Conservation (phyloP, 2,329 filamentous ascomycete species). For the Diaporthe caulivora region DNA sequence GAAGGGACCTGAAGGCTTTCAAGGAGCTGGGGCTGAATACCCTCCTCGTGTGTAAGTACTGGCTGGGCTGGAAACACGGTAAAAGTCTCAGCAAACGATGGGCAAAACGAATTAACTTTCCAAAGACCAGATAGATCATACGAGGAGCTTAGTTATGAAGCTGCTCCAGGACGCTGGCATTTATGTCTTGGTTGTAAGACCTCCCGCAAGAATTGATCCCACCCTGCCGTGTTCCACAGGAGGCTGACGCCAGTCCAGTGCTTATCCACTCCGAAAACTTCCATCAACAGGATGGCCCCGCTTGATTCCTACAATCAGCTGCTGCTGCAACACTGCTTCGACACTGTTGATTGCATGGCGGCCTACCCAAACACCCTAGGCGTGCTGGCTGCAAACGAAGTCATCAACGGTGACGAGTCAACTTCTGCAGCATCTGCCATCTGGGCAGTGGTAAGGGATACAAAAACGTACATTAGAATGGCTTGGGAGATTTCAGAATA, state of each 20-base stretch:
- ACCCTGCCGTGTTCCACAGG: too few relatives aligned
- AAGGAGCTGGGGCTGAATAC: constrained; percentile 45
- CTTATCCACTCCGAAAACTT: constrained; percentile 20
- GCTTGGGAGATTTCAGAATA: constrained; percentile 9
- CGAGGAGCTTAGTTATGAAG: not conserved
- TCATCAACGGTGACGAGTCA: constrained; percentile 32
- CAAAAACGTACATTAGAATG: constrained; percentile 43
- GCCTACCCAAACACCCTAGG: constrained; percentile 46
- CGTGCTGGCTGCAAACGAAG: constrained; percentile 41
- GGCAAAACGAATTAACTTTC: not conserved
- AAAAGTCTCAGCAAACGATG: not conserved
- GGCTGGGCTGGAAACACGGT: not conserved
- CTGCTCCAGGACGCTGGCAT: constrained; percentile 35
- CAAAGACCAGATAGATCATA: not conserved
- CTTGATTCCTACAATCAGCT: constrained; percentile 39
- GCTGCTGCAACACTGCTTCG: constrained; percentile 40
- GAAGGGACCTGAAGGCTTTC: constrained; percentile 42
- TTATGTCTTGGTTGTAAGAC: constrained; percentile 45
- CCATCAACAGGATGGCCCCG: constrained; percentile 35
- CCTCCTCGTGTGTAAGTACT: constrained; percentile 42
- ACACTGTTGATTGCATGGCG: constrained; percentile 43
- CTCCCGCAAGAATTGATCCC: not conserved
- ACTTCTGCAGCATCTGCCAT: constrained; percentile 39
- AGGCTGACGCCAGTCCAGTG: constrained; percentile 32
- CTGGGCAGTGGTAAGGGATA: constrained; percentile 44